Conservation (phyloP, 2,329 filamentous ascomycete genomes). For the Penicillium sp. region DNA sequence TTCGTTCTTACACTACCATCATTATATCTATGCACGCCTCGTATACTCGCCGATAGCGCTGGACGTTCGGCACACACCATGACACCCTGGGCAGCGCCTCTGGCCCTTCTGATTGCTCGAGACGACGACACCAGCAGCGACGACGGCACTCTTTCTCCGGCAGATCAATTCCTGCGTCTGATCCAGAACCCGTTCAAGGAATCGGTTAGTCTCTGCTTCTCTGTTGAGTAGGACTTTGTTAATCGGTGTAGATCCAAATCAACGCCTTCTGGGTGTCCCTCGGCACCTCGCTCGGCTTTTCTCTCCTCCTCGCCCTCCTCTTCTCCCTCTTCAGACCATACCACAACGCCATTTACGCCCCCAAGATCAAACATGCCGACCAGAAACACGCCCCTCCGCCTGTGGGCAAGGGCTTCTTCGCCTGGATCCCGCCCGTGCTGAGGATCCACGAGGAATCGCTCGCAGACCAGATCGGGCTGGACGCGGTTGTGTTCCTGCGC, state of each 20-base stretch:
- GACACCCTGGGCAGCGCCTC: not conserved
- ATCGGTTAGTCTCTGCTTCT: constrained; percentile 28
- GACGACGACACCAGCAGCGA: constrained; percentile 1
- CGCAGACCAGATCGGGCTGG: constrained; percentile 79
- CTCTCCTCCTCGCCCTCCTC: constrained; percentile 66
- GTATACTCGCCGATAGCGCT: not conserved
- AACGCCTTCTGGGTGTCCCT: constrained; percentile 74
- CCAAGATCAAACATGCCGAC: constrained; percentile 88
- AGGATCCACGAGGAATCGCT: constrained; percentile 72
- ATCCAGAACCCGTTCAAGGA: constrained; percentile 45
- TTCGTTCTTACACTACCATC: not conserved
- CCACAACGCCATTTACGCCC: constrained; percentile 89
- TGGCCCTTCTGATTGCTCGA: not conserved
- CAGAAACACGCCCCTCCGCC: constrained; percentile 83
- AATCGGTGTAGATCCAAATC: constrained; percentile 45
- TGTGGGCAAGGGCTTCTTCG: constrained; percentile 79
- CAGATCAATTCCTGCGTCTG: constrained; percentile 40
- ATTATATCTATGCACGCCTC: not conserved
- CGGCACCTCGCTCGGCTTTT: constrained; percentile 72
- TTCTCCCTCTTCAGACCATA: constrained; percentile 91
- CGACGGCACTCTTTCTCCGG: constrained; percentile 13
- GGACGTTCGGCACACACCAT: constrained; percentile 6
- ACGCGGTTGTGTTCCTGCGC: constrained; percentile 85
- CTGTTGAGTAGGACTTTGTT: not conserved
- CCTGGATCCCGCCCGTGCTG: constrained; percentile 78